Conservation (phyloP, 768 basidiomycete species). For the Cyclocybe cylindracea region DNA sequence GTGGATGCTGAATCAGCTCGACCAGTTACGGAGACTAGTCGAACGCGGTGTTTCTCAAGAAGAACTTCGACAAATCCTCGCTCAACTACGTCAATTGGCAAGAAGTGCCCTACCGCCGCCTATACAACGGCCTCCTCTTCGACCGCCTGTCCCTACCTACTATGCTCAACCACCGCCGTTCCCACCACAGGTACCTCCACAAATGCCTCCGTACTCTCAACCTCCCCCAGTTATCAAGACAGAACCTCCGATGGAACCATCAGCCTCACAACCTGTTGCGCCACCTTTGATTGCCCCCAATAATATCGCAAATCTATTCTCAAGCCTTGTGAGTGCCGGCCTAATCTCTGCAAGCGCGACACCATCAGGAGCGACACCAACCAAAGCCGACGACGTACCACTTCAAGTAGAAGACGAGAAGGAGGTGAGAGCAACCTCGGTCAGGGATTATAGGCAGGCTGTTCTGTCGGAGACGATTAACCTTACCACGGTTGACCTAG, state of each 20-base stretch:
- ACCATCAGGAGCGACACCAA: conserved; percentile 48
- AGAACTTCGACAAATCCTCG: conserved; percentile 75
- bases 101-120: conserved; percentile 43
- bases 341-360: conserved; percentile 61
- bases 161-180: conserved; percentile 13
- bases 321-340: conserved; percentile 78
- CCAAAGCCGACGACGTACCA: conserved; percentile 36
- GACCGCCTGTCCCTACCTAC: conserved; percentile 13
- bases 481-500: conserved; percentile 68
- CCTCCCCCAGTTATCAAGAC: conserved; percentile 9
- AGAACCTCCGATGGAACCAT: conserved; percentile 9
- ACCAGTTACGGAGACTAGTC: conserved; percentile 68
- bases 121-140: conserved; percentile 21
- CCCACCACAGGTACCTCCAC: conserved; percentile 12
- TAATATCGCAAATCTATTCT: conserved; percentile 60
- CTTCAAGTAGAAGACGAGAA: conserved; percentile 20
- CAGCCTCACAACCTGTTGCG: conserved; percentile 7
- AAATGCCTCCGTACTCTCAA: conserved; percentile 8
- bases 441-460: conserved; percentile 57
- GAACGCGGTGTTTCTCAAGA: conserved; percentile 80
- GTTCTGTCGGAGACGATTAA: conserved; percentile 63
- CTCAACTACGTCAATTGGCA: conserved; percentile 65
- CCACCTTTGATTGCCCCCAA: conserved; percentile 30
- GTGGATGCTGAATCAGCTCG: conserved; percentile 7
- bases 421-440: conserved; percentile 32